These are phyloP conservation scores for Psidium guajava DNA, from an alignment of 345 rosid species.

Conservation along the genomic window DNA sequence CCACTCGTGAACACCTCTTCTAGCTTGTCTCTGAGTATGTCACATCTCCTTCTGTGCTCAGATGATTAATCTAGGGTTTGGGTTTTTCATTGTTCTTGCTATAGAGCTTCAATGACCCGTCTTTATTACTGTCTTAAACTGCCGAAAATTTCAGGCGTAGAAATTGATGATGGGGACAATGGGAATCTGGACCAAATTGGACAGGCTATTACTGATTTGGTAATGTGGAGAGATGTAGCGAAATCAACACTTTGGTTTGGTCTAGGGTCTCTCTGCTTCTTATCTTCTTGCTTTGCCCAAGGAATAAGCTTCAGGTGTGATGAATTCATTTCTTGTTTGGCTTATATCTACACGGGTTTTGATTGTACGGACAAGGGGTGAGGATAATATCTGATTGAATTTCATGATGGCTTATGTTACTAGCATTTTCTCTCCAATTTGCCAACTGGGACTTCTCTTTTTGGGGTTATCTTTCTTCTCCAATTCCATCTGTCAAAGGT, in stretches of 20 bases:
- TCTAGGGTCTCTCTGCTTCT: slow-evolving; percentile 62
- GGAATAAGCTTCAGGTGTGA: slow-evolving; percentile 63
- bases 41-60: not conserved
- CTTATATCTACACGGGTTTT: not conserved
- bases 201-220: slow-evolving; percentile 38
- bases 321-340: not conserved
- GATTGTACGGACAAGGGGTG: not conserved
- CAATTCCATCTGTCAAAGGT: slow-evolving; percentile 68
- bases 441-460: slow-evolving; percentile 71
- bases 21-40: slow-evolving; percentile 37
- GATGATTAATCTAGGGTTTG: not conserved
- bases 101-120: not conserved
- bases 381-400: not conserved
- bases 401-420: slow-evolving; percentile 8
- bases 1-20: slow-evolving; percentile 34
- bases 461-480: slow-evolving; percentile 76
- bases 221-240: slow-evolving; percentile 81
- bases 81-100: not conserved
- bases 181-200: slow-evolving; percentile 47
- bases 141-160: slow-evolving; percentile 8
- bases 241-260: slow-evolving; percentile 93
- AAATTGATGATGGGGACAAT: slow-evolving; percentile 33
- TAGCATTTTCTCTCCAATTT: slow-evolving; percentile 62
- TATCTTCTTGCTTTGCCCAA: slow-evolving; percentile 75
- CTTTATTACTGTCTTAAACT: not conserved